Evolutionary conservation across 257 asterid species (phyloP).

Genomic region (Henckelia pumila): DNA sequence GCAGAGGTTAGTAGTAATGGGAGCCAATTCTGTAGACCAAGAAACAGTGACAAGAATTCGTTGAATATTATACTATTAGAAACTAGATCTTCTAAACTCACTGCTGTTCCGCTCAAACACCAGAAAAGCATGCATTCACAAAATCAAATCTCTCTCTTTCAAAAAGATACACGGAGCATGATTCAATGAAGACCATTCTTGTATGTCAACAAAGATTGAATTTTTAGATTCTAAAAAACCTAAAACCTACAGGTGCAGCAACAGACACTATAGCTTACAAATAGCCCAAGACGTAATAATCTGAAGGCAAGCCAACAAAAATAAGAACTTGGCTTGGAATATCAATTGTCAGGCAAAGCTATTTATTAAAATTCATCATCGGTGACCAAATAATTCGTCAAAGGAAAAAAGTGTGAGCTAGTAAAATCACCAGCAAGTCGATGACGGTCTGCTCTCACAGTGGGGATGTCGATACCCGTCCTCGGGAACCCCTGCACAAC

Average conservation of each 20-base stretch:
- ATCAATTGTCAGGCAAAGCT: conserved; percentile 1
- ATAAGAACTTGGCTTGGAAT: background rate
- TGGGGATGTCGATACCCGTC: conserved; percentile 70
- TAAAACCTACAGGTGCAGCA: background rate
- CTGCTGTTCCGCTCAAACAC: background rate
- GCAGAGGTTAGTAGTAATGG: too few relatives aligned
- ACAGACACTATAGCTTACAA: background rate
- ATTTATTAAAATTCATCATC: background rate
- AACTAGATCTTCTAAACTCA: conserved; percentile 1
- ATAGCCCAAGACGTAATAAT: background rate
- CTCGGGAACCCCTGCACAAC: conserved; percentile 88
- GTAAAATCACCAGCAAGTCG: conserved; percentile 65
- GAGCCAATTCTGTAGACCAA: background rate
- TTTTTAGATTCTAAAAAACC: background rate
- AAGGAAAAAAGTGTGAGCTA: background rate
- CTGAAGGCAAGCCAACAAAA: background rate
- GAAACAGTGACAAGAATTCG: background rate
- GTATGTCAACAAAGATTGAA: background rate
- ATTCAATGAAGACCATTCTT: background rate
- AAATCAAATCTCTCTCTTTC: background rate
- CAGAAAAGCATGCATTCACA: background rate
- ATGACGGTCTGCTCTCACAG: conserved; percentile 69
- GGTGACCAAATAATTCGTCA: background rate
- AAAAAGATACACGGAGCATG: background rate
- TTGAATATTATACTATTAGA: background rate